phyloP scores from a whole-genome alignment of 2,329 filamentous ascomycete genomes.

The Aspergillus fischeri region DNA sequence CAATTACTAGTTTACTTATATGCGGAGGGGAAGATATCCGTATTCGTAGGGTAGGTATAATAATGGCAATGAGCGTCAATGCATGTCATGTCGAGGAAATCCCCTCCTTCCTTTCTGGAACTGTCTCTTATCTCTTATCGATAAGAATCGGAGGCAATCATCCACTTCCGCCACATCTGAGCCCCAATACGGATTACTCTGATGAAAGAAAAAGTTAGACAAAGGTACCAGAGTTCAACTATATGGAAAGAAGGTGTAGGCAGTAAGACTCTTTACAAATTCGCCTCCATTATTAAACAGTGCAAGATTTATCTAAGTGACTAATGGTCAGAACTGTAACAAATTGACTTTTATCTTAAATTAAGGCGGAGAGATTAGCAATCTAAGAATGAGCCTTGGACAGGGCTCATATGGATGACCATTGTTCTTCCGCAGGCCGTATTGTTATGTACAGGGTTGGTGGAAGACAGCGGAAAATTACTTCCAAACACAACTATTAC shows the following conservation, averaged over 20 bases:
- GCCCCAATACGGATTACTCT: no score
- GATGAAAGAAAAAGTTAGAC: neutral
- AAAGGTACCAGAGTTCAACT: neutral
- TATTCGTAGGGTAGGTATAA: neutral
- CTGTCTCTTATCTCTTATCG: slow-evolving; percentile 3
- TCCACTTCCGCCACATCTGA: neutral
- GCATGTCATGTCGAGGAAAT: neutral
- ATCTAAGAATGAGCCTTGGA: neutral
- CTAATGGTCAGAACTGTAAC: neutral
- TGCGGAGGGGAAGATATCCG: neutral
- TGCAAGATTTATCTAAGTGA: neutral
- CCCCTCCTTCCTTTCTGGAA: slow-evolving; percentile 1
- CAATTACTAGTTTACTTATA: neutral
- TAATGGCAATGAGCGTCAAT: neutral
- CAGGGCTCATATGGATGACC: no score
- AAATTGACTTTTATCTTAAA: neutral
- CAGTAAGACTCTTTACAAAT: neutral
- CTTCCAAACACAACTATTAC: neutral
- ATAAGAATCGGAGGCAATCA: slow-evolving; percentile 1
- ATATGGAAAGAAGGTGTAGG: neutral
- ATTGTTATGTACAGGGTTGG: neutral
- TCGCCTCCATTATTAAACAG: neutral
- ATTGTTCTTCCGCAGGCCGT: neutral
- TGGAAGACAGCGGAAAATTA: neutral
- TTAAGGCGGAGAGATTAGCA: neutral